Conservation (phyloP, 495 filamentous ascomycete species). For the Hypomontagnella submonticulosa region DNA sequence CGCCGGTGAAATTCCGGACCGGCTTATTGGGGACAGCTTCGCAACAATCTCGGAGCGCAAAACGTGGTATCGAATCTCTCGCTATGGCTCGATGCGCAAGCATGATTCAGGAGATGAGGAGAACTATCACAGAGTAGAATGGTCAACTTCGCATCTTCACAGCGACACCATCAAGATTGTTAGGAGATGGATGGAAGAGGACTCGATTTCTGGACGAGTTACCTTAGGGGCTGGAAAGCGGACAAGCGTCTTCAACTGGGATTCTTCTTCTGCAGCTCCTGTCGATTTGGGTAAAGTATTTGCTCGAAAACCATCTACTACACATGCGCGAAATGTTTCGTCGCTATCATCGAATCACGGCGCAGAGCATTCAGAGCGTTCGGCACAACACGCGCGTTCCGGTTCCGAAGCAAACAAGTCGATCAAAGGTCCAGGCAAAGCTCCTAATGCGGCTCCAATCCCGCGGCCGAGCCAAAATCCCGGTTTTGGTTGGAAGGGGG, state of each 20-base stretch:
- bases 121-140: constrained; percentile 66
- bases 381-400: constrained; percentile 1
- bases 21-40: constrained; percentile 60
- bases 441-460: constrained; percentile 2
- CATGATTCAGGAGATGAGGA: constrained; percentile 66
- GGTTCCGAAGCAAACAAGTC: constrained; percentile 9
- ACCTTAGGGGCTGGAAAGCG: constrained; percentile 55
- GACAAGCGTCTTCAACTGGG: constrained; percentile 65
- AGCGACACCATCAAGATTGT: constrained; percentile 65
- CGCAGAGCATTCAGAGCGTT: constrained; percentile 3
- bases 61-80: constrained; percentile 70
- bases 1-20: constrained; percentile 45
- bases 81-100: constrained; percentile 65
- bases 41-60: constrained; percentile 65
- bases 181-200: constrained; percentile 69
- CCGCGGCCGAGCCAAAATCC: constrained; percentile 7
- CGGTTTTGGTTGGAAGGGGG: constrained; percentile 38
- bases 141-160: constrained; percentile 63
- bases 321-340: constrained; percentile 40
- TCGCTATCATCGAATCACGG: constrained; percentile 12
- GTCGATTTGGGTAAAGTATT: constrained; percentile 60
- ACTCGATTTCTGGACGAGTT: constrained; percentile 62
- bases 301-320: constrained; percentile 37
- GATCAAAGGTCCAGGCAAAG: constrained; percentile 32
- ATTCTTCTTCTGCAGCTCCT: constrained; percentile 56